These are phyloP conservation scores for Penicillium hesseltinei DNA, from an alignment of 2,329 filamentous ascomycete genomes.

Conservation along the genomic window DNA sequence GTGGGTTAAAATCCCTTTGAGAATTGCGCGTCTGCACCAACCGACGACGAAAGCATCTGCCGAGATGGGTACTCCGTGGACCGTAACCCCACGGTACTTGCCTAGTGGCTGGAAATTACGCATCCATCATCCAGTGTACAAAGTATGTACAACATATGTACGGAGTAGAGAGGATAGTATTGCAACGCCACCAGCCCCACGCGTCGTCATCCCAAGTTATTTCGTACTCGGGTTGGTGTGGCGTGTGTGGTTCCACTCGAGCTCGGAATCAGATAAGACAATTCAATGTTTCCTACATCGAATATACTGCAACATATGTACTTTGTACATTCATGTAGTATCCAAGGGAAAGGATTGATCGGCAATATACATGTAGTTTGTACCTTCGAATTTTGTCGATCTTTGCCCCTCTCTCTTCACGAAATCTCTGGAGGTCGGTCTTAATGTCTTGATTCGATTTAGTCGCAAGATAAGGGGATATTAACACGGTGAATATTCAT, in stretches of 20 bases:
- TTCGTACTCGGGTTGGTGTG: neutral
- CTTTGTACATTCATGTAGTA: too few species aligned
- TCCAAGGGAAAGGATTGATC: too few species aligned
- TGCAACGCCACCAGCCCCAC: neutral
- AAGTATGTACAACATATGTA: too few species aligned
- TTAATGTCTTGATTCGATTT: too few species aligned
- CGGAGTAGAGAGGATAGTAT: too few species aligned
- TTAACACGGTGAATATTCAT: too few species aligned
- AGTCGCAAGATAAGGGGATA: too few species aligned
- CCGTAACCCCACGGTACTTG: neutral
- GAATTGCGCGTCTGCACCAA: constrained; percentile 4
- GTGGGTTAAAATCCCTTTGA: neutral
- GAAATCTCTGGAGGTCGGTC: too few species aligned
- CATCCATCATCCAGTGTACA: neutral
- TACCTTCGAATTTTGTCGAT: too few species aligned
- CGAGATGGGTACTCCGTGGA: neutral
- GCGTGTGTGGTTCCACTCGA: neutral
- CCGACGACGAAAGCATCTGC: neutral
- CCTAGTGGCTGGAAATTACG: neutral
- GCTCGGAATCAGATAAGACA: neutral
- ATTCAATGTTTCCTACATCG: neutral
- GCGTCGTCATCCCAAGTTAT: neutral
- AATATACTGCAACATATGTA: too few species aligned
- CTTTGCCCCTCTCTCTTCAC: too few species aligned
- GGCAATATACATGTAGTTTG: too few species aligned